Evolutionary conservation across 371 early-diverging fungal genomes (phyloP), one percentile per base, ranked within the genome.

Genomic region (Mucor velutinosus): DNA sequence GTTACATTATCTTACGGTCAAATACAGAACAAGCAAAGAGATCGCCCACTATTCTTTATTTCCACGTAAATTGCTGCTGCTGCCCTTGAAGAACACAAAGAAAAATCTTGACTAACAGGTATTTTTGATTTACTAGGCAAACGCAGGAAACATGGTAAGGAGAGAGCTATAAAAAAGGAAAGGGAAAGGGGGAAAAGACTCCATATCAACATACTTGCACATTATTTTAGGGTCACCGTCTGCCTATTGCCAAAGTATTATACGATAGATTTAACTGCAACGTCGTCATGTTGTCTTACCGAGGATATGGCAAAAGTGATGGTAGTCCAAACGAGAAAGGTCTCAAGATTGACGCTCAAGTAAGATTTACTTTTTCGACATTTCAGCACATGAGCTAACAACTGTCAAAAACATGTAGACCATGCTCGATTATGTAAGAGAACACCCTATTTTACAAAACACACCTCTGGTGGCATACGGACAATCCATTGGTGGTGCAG

Each of bases 401-500:
- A n/a, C 17, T 53, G 53, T 53, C 53, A 27, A 53, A 7, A 7
- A 4, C 37, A 35, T 35, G 12, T 62, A 93, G 86, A 90, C 96
- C 0, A 88, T 94, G 35, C 81, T 97, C 37, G 90, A 95, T 70
- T 97, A 86, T 76, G 85, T 98, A 37, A 80, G 79, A 58, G 73
- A 80, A 7, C 93, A 96, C 72, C 87, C 89, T 21, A 71, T 91
- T 19, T 75, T 95, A 3, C 86, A 84, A 56, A 74, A 92, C 64
- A 90, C 93, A 2, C 89, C 90, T 63, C 75, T 98, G 27, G 80
- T 97, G 33, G 88, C 94, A 2, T 98, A 91, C 77, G 99, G 99
- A 0, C 98, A 98, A 76, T 95, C 95, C 15, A 92, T 98, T 65
- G 99, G 99, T 47, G 99, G 98, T n/a, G 99, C 99, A 7, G 98